Evolutionary conservation across 2,329 filamentous ascomycete species (phyloP).

Genomic region (Penicillium sp.): DNA sequence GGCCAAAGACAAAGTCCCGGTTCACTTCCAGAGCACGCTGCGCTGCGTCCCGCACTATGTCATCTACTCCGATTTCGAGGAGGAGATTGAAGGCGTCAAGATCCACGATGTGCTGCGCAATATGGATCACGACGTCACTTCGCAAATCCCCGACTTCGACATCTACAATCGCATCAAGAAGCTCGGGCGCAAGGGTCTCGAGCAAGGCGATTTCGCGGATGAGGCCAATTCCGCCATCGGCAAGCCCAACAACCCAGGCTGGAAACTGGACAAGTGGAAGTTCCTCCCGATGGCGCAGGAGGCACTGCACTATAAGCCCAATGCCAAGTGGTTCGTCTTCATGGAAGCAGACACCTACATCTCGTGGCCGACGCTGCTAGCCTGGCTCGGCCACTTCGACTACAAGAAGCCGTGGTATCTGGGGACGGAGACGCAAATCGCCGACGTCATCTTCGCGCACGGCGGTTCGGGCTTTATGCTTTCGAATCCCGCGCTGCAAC

Average conservation of each 20-base stretch:
- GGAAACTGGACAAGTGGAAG: conserved; percentile 62
- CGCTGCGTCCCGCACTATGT: conserved; percentile 58
- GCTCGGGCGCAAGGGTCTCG: conserved; percentile 47
- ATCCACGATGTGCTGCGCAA: conserved; percentile 54
- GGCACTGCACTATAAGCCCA: conserved; percentile 46
- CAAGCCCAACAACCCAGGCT: conserved; percentile 51
- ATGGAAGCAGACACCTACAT: conserved; percentile 62
- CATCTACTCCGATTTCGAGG: conserved; percentile 62
- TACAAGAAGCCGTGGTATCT: conserved; percentile 53
- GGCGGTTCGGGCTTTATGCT: conserved; percentile 58
- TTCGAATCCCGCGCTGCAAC: conserved; percentile 53
- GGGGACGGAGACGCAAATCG: conserved; percentile 57
- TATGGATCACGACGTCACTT: conserved; percentile 43
- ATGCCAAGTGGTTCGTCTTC: conserved; percentile 62
- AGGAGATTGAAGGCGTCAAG: conserved; percentile 53
- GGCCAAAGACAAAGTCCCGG: conserved; percentile 56
- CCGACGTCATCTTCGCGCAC: conserved; percentile 54
- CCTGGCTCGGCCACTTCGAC: conserved; percentile 57
- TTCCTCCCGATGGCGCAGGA: conserved; percentile 58
- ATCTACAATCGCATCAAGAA: conserved; percentile 54
- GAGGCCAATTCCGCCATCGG: conserved; percentile 43
- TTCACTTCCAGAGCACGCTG: conserved; percentile 57
- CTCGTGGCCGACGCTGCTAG: conserved; percentile 55
- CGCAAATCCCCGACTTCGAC: conserved; percentile 51
- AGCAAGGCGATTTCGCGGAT: conserved; percentile 38